Evolutionary conservation across 139 green algal species (phyloP).

Genomic region (Chlorella sp.): DNA sequence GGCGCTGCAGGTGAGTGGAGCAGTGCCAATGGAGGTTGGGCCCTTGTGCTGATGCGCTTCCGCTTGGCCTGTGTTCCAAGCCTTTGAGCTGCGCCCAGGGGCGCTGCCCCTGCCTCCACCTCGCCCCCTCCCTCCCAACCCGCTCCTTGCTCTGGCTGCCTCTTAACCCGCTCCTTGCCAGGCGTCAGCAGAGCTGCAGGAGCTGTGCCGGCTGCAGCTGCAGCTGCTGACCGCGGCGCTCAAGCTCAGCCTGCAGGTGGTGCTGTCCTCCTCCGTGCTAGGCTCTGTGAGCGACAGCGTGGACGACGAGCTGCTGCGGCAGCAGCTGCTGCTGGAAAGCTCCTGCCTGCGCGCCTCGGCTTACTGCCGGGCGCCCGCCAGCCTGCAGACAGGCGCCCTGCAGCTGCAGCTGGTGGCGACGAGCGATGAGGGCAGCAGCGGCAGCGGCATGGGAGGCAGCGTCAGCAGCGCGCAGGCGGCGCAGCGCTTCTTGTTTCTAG

Average conservation of each 20-base stretch:
- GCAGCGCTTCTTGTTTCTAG: constrained; percentile 37
- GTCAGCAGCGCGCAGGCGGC: not conserved
- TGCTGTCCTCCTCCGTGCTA: not conserved
- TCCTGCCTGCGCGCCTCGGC: constrained; percentile 10
- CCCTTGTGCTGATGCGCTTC: too few relatives aligned
- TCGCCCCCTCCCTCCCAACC: not conserved
- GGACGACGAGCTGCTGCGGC: not conserved
- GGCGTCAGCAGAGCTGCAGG: constrained; percentile 29
- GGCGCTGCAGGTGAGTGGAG: too few relatives aligned
- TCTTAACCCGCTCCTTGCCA: not conserved
- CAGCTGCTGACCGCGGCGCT: constrained; percentile 31
- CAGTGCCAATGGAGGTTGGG: too few relatives aligned
- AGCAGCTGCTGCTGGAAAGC: not conserved
- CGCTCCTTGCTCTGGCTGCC: not conserved
- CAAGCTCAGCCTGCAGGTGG: constrained; percentile 27
- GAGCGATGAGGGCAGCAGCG: not conserved
- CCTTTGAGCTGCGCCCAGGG: too few relatives aligned
- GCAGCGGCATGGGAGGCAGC: not conserved
- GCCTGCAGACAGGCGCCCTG: constrained; percentile 40
- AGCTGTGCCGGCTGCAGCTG: constrained; percentile 40
- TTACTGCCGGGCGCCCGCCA: constrained; percentile 37
- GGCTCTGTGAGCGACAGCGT: not conserved
- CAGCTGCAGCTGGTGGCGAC: constrained; percentile 50
- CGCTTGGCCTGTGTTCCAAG: too few relatives aligned
- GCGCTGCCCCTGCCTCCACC: too few relatives aligned